These are phyloP conservation scores for Saccharomycopsis olivae DNA, from an alignment of 805 yeast species.

Conservation along the genomic window DNA sequence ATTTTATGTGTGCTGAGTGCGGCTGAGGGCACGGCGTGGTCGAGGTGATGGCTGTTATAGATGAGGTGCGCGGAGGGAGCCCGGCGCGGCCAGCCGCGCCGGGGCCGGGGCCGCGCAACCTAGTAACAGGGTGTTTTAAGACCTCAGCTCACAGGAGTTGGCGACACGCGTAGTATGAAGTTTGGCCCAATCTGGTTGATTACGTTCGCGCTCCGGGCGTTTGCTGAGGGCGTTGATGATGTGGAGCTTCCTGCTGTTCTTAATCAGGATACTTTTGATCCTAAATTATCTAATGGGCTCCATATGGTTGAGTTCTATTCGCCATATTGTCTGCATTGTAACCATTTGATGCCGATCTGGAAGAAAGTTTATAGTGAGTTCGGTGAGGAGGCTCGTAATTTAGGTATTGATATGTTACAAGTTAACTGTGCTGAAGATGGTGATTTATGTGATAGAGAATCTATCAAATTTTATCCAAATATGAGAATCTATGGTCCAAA, in stretches of 20 bases:
- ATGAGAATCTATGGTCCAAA: conserved; percentile 59
- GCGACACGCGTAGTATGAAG: no score
- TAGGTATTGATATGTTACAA: conserved; percentile 50
- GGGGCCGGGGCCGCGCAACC: no score
- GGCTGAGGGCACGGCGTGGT: no score
- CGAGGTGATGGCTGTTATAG: no score
- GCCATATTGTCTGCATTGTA: conserved; percentile 84
- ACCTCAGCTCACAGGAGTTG: no score
- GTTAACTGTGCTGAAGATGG: conserved; percentile 84
- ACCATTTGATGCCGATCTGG: conserved; percentile 75
- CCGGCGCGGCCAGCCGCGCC: no score
- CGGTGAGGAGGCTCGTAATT: conserved; percentile 31
- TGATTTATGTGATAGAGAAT: conserved; percentile 68
- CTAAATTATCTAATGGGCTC: conserved; percentile 37
- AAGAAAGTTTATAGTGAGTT: conserved; percentile 45
- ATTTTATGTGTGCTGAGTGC: no score
- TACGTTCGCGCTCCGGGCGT: no score
- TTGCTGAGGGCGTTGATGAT: background rate
- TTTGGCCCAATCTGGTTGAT: no score
- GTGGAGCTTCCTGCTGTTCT: conserved; percentile 39
- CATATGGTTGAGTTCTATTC: conserved; percentile 83
- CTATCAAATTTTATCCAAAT: conserved; percentile 57
- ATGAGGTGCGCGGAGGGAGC: no score
- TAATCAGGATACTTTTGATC: conserved; percentile 39
- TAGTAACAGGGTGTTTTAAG: no score